These are phyloP conservation scores for Brettanomyces custersianus DNA, from an alignment of 805 yeast species.

Conservation along the genomic window DNA sequence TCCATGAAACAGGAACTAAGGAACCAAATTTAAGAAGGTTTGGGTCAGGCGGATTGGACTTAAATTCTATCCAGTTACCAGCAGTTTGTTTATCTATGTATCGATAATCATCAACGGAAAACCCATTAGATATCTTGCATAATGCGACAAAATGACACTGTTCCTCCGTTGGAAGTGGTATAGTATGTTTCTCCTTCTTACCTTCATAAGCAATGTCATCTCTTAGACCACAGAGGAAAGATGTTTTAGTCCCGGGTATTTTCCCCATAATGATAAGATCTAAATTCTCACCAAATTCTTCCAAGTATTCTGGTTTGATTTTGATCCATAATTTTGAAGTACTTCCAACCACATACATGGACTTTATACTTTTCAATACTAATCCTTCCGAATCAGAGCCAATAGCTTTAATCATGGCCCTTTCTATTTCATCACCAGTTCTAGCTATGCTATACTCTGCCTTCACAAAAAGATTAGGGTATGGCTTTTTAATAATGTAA, in stretches of 20 bases:
- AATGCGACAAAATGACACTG: constrained; percentile 48
- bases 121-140: constrained; percentile 79
- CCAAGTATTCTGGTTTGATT: constrained; percentile 84
- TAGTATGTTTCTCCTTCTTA: constrained; percentile 4
- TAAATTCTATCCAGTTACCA: constrained; percentile 50
- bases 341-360: constrained; percentile 53
- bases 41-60: constrained; percentile 31
- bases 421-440: constrained; percentile 43
- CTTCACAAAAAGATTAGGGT: constrained; percentile 41
- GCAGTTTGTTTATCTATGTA: constrained; percentile 44
- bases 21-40: constrained; percentile 45
- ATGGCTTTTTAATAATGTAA: constrained; percentile 33
- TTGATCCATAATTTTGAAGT: constrained; percentile 69
- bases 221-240: constrained; percentile 67
- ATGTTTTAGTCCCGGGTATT: constrained; percentile 59
- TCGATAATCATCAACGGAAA: constrained; percentile 49
- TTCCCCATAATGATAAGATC: constrained; percentile 78
- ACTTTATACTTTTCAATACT: constrained; percentile 55
- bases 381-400: constrained; percentile 70
- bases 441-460: constrained; percentile 31
- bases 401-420: constrained; percentile 49
- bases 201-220: constrained; percentile 12
- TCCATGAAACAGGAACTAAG: constrained; percentile 64
- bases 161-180: constrained; percentile 5
- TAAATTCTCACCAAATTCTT: constrained; percentile 77